Base-by-base conservation (phyloP, 306 rosid species). In the Pterocarpus macrocarpus region DNA sequence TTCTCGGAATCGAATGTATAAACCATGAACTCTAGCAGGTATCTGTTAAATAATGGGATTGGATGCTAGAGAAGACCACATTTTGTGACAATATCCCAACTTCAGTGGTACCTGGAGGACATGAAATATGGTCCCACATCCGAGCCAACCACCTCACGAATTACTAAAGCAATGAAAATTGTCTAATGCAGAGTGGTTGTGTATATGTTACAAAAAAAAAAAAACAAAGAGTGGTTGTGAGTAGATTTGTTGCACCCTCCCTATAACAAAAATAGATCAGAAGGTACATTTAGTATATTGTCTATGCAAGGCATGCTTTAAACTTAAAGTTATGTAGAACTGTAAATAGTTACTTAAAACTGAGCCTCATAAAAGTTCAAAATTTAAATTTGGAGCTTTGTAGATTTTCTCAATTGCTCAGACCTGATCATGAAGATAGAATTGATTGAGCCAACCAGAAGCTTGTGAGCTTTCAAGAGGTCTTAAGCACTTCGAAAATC, bases 41-140 rank as follows among this genome's bases (percentile, higher is more conserved):
- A 47, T 9, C 28, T 55, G 5, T 55, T 55, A 45, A 55, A 55
- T 16, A 55, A 34, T 12, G 64, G 30, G 43, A 45, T 35, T 69
- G 71, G 66, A 58, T 53, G 35, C 59, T 10, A 69, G 33, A 2
- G 53, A 71, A 63, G 43, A 59, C 47, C 58, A 16, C 45, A 71
- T 44, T 33, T 67, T 67, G 56, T 73, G 64, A 17, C 43, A 15
- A 55, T 55, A 15, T 55, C 61, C 30, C 61, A 55, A n/a, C 28
- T 15, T 55, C 28, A 15, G 4, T 17, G 8, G 61, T 7, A 55
- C 61, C n/a, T 55, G 61, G 11, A 55, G 7, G 8, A 2, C 32
- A 55, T n/a, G 61, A 16, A 50, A 16, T 55, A 55, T 55, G 61
- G 61, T 55, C 61, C 61, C 59, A 15, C 30, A 15, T 55, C 9